Base-by-base conservation (phyloP, 257 asterid species). In the Plantago elongata region DNA sequence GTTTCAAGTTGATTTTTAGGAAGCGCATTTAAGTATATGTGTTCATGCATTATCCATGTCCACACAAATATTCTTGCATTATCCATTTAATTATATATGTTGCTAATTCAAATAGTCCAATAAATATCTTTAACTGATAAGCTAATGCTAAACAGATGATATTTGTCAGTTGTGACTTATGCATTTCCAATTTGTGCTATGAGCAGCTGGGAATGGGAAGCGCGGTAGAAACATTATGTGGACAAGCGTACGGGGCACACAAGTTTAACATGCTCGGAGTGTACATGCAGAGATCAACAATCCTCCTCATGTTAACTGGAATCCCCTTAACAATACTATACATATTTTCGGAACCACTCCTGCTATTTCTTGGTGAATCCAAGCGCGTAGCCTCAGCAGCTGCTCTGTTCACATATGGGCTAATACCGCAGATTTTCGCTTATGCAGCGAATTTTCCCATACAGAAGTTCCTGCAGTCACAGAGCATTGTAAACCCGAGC, bases 141-240 rank as follows among this genome's bases (percentile, higher is more conserved):
- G 40, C 8, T 34, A 34, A 34, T 7, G 40, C 4, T 34, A 34
- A 34, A 34, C 40, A 34, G 40, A 34, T 3, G 4, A 5, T 58
- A n/a, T 5, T 38, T 2, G 16, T 9, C n/a, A n/a, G n/a, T 15
- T 5, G 9, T 11, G 16, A 51, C 9, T 30, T 18, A 48, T 30
- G 46, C 38, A 34, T 34, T 34, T 34, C 27, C 27, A 34, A 1
- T 48, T 61, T 7, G 13, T 46, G 30, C 3, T 11, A 43, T 14
- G 67, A n/a, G 62, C 78, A 84, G 88, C 66, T 81, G 0, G 90
- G 94, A 11, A 85, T 85, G 94, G 94, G 94, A 13, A 85, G 94
- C 57, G 94, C 90, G 0, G 90, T 85, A n/a, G 94, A 85, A 60
- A 85, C 94, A 12, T 61, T 85, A 3, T 85, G 94, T 11, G 88